phyloP scores from a whole-genome alignment of 306 rosid genomes.

The Rubus parviflorus region DNA sequence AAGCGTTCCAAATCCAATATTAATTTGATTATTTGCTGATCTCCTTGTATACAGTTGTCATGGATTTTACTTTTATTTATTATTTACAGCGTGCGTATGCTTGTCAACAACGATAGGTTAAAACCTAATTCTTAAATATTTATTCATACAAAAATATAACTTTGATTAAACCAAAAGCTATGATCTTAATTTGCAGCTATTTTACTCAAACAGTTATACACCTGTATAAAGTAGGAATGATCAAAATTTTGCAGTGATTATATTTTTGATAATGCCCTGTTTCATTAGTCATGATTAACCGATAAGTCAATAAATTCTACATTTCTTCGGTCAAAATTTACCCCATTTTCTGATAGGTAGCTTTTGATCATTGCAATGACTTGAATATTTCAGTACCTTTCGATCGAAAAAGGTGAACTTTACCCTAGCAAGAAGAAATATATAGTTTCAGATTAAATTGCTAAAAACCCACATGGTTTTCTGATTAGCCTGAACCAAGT shows the following conservation, averaged over 20 bases:
- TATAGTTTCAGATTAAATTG: background rate
- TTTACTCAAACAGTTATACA: background rate
- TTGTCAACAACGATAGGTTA: conserved; percentile 18
- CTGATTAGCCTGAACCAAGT: background rate
- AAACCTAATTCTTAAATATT: conserved; percentile 3
- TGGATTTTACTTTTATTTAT: conserved; percentile 4
- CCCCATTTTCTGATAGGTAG: conserved; percentile 25
- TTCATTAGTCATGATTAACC: background rate
- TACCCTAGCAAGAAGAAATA: conserved; percentile 1
- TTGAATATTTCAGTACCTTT: conserved; percentile 38
- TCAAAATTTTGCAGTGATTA: background rate
- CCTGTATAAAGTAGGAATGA: background rate
- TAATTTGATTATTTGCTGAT: background rate
- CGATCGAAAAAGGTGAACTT: conserved; percentile 34
- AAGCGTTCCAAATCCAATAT: conserved; percentile 4
- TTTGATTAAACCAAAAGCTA: background rate
- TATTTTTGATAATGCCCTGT: conserved; percentile 7
- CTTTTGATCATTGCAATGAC: conserved; percentile 40
- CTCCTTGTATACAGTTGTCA: conserved; percentile 14
- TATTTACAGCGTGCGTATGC: background rate
- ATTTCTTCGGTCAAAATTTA: conserved; percentile 28
- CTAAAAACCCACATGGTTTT: background rate
- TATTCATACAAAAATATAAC: background rate
- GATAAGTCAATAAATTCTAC: conserved; percentile 6
- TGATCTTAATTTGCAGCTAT: conserved; percentile 6